Percentiles rank a stretch among this genome's conserved stretches.
Conservation (phyloP, 2,329 filamentous ascomycete genomes). For the Tolypocladium tundrense region DNA sequence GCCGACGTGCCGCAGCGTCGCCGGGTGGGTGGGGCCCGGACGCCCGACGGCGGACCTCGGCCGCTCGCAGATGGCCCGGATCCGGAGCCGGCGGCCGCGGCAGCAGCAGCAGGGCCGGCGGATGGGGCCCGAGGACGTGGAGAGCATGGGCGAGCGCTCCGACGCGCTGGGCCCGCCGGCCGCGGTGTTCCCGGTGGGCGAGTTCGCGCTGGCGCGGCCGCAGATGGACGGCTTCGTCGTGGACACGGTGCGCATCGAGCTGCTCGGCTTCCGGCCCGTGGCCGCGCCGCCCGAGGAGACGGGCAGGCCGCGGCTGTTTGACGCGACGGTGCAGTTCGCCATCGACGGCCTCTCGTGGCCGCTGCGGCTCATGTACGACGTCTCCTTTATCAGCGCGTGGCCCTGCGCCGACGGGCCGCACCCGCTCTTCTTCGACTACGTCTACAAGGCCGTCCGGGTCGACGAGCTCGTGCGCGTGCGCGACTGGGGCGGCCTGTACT, state of each 20-base stretch:
- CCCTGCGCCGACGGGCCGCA: constrained; percentile 55
- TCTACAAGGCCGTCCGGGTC: constrained; percentile 45
- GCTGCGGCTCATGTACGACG: constrained; percentile 51
- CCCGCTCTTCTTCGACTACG: constrained; percentile 64
- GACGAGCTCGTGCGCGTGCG: constrained; percentile 56
- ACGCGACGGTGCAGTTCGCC: constrained; percentile 53
- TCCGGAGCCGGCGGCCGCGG: constrained; percentile 49
- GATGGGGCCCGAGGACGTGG: constrained; percentile 48
- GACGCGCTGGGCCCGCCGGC: constrained; percentile 58
- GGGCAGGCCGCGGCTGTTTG: constrained; percentile 36
- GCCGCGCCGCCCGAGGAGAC: constrained; percentile 14
- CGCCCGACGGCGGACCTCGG: constrained; percentile 56
- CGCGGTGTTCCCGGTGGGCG: constrained; percentile 51
- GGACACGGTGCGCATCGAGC: constrained; percentile 60
- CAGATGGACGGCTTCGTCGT: constrained; percentile 46
- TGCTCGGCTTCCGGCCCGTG: constrained; percentile 46
- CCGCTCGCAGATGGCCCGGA: constrained; percentile 59
- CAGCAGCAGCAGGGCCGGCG: constrained; percentile 23
- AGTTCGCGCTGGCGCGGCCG: constrained; percentile 54
- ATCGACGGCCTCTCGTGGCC: constrained; percentile 55
- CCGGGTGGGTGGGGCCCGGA: constrained; percentile 66
- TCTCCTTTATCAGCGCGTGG: constrained; percentile 56
- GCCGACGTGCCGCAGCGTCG: constrained; percentile 59
- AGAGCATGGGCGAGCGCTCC: constrained; percentile 56
- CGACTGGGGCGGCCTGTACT: constrained; percentile 50